Conservation (phyloP, 331 rosid species). For the Malus hybrid region DNA sequence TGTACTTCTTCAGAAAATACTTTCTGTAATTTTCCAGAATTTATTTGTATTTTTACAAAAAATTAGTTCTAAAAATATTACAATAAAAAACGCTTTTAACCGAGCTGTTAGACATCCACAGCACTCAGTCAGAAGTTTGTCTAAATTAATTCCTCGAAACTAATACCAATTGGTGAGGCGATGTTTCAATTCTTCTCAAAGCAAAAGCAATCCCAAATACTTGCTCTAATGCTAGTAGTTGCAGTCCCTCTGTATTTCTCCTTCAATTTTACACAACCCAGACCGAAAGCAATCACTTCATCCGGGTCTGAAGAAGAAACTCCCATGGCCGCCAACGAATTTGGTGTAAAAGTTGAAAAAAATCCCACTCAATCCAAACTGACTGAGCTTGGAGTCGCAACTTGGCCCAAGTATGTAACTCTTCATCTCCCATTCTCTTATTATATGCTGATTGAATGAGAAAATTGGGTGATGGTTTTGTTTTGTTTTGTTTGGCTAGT, state of each 20-base stretch:
- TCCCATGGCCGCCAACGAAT: constrained; percentile 6
- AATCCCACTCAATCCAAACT: constrained; percentile 54
- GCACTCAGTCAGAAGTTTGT: not conserved
- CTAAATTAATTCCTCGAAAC: no score
- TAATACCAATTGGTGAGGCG: not conserved
- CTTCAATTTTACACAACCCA: not conserved
- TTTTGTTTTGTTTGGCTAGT: not conserved
- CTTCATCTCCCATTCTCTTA: not conserved
- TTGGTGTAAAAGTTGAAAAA: constrained; percentile 57
- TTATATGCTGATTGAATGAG: no score
- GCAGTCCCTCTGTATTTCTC: not conserved
- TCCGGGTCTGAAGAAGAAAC: not conserved
- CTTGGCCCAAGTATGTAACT: constrained; percentile 42
- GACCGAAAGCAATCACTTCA: not conserved
- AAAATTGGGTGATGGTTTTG: not conserved
- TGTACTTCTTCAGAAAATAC: no score
- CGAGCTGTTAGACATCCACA: no score
- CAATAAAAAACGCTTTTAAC: no score
- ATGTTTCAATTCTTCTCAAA: not conserved
- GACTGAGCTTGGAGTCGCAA: constrained; percentile 33
- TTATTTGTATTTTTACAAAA: no score
- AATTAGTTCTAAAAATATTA: no score
- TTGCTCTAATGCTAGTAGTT: no score
- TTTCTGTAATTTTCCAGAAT: no score
- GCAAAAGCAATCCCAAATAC: no score